Evolutionary conservation across 139 green algal genomes (phyloP).

Genomic region (Tetraselmis striata): DNA sequence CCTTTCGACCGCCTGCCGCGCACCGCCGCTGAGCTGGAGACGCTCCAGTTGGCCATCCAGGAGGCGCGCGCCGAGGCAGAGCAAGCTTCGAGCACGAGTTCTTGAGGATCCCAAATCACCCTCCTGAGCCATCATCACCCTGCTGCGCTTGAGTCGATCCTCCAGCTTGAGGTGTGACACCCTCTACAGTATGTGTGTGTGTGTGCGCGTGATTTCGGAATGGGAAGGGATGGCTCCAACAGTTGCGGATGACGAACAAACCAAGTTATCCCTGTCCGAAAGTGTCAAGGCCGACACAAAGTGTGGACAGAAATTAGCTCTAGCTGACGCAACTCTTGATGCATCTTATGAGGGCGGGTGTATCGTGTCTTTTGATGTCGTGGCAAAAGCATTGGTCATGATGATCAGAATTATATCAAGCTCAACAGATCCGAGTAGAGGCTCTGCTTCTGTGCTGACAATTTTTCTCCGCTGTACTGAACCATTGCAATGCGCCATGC

Average conservation of each 20-base stretch:
- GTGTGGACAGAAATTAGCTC: constrained; percentile 64
- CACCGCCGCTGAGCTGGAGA: neutral
- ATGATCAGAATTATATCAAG: constrained; percentile 63
- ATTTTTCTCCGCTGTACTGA: constrained; percentile 62
- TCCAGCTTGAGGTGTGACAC: too few relatives aligned
- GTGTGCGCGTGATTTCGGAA: too few relatives aligned
- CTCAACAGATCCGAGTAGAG: constrained; percentile 68
- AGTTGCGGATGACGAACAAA: constrained; percentile 19
- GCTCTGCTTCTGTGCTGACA: constrained; percentile 26
- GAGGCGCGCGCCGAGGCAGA: neutral
- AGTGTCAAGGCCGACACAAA: constrained; percentile 36
- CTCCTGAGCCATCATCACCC: too few relatives aligned
- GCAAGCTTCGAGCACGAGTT: too few relatives aligned
- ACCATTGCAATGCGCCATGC: neutral
- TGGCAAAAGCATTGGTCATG: constrained; percentile 14
- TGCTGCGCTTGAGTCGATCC: too few relatives aligned
- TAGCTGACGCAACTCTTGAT: constrained; percentile 54
- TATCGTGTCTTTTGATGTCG: too few relatives aligned
- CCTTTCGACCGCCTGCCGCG: neutral
- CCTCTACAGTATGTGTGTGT: too few relatives aligned
- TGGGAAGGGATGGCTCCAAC: too few relatives aligned
- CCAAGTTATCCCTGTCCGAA: constrained; percentile 75
- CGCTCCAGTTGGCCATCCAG: neutral
- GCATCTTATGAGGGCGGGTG: too few relatives aligned
- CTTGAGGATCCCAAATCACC: too few relatives aligned